Conservation (phyloP, 768 basidiomycete genomes). For the Phanerochaete carnosa region DNA sequence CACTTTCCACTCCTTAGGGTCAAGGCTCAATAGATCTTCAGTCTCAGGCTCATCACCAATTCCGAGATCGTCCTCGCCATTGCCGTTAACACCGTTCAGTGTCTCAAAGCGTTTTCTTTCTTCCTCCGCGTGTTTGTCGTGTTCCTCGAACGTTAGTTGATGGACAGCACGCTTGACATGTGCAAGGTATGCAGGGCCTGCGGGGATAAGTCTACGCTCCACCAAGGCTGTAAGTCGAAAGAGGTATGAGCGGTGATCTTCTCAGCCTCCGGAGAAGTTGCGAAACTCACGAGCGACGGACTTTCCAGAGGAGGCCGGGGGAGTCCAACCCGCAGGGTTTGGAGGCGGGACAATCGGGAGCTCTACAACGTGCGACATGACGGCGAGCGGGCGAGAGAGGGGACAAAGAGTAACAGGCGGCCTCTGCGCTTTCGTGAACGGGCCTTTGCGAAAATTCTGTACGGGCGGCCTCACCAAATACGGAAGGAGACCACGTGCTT, state of each 20-base stretch:
- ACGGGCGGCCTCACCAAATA: background rate
- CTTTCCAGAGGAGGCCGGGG: conserved; percentile 34
- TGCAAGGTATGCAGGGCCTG: conserved; percentile 84
- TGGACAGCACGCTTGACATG: conserved; percentile 74
- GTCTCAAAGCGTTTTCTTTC: conserved; percentile 49
- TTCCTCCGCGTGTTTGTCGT: conserved; percentile 66
- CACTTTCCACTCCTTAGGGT: conserved; percentile 99
- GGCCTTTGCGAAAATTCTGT: conserved; percentile 9
- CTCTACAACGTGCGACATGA: conserved; percentile 28
- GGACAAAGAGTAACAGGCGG: background rate
- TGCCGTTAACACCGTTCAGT: conserved; percentile 43
- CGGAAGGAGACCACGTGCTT: background rate
- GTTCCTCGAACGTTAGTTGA: conserved; percentile 76
- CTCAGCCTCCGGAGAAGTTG: conserved; percentile 8
- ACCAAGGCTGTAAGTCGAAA: conserved; percentile 32
- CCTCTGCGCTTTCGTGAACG: background rate
- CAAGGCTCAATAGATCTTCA: conserved; percentile 62
- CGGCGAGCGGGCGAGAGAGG: background rate
- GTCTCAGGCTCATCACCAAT: conserved; percentile 90
- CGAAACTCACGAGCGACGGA: conserved; percentile 28
- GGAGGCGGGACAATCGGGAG: conserved; percentile 40
- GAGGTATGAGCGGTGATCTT: conserved; percentile 3
- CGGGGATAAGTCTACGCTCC: conserved; percentile 65
- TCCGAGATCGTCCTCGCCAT: conserved; percentile 79
- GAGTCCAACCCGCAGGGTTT: conserved; percentile 42